Evolutionary conservation across 257 asterid species (phyloP).

Genomic region (Datura wrightii): DNA sequence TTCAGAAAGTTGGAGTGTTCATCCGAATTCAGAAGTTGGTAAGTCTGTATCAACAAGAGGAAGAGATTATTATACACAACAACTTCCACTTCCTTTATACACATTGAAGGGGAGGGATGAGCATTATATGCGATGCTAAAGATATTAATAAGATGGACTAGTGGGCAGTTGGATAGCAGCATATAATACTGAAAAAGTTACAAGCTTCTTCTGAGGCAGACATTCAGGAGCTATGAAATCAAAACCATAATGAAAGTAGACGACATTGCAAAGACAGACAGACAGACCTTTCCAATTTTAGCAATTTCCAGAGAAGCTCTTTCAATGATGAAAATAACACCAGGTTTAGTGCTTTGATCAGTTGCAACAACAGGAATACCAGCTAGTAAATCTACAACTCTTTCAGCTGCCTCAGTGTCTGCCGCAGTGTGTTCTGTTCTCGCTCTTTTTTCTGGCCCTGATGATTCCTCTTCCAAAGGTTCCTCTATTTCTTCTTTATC

Average conservation of each 20-base stretch:
- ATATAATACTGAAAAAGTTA: neutral
- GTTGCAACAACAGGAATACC: slow-evolving; percentile 64
- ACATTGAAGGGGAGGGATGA: neutral
- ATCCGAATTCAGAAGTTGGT: slow-evolving; percentile 88
- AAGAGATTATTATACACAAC: neutral
- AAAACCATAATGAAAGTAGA: neutral
- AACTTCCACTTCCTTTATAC: neutral
- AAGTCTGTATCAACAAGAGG: slow-evolving; percentile 48
- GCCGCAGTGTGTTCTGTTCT: slow-evolving; percentile 41
- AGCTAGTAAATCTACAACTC: slow-evolving; percentile 52
- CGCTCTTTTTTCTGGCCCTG: slow-evolving; percentile 30
- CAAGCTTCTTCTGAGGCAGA: neutral
- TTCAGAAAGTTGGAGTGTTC: slow-evolving; percentile 66
- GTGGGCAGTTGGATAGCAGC: neutral
- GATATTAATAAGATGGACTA: neutral
- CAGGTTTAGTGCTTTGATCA: slow-evolving; percentile 56
- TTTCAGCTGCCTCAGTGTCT: slow-evolving; percentile 49
- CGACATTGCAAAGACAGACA: neutral
- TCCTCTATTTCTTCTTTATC: slow-evolving; percentile 38
- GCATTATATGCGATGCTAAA: neutral
- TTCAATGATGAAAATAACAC: slow-evolving; percentile 77
- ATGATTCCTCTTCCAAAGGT: slow-evolving; percentile 26
- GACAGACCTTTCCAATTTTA: slow-evolving; percentile 85
- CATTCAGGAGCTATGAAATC: neutral
- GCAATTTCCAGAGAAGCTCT: slow-evolving; percentile 90